These are phyloP conservation scores for Clohesyomyces aquaticus DNA, from an alignment of 495 filamentous ascomycete genomes.

Conservation along the genomic window DNA sequence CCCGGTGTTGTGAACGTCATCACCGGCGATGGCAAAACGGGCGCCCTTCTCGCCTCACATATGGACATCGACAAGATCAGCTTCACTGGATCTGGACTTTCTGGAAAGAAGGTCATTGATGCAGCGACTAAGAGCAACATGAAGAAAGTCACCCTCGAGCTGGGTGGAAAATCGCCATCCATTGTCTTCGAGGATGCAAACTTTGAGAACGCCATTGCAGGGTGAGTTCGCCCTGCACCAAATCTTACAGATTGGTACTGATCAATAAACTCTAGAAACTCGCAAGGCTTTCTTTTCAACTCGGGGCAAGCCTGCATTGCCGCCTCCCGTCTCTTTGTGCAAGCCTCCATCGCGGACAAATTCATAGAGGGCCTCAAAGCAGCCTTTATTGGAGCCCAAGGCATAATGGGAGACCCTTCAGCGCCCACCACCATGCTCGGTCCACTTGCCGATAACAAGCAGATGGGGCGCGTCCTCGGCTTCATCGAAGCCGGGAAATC, in stretches of 20 bases:
- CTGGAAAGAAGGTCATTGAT: constrained; percentile 47
- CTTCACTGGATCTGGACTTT: constrained; percentile 44
- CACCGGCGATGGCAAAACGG: constrained; percentile 53
- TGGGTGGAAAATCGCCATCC: constrained; percentile 68
- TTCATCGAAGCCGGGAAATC: constrained; percentile 41
- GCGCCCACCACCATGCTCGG: constrained; percentile 54
- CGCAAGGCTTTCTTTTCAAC: constrained; percentile 61
- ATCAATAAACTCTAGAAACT: constrained; percentile 59
- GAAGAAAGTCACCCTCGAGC: constrained; percentile 58
- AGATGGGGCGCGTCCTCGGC: constrained; percentile 45
- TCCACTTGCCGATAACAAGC: constrained; percentile 63
- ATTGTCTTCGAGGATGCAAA: constrained; percentile 63
- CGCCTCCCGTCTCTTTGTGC: constrained; percentile 66
- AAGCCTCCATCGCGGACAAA: constrained; percentile 54
- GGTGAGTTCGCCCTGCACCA: constrained; percentile 12
- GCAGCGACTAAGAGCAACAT: constrained; percentile 40
- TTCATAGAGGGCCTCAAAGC: constrained; percentile 60
- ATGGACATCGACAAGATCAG: constrained; percentile 45
- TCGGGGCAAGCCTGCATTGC: constrained; percentile 61
- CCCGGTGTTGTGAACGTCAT: constrained; percentile 63
- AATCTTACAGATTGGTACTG: constrained; percentile 17
- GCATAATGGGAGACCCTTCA: constrained; percentile 53
- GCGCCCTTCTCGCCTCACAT: constrained; percentile 42
- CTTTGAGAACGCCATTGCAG: constrained; percentile 19
- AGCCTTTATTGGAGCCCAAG: constrained; percentile 56